Percentiles rank a stretch among this genome's conserved stretches.
phyloP scores from a whole-genome alignment of 108 stramenopile genomes.

The Skeletonema grethae region DNA sequence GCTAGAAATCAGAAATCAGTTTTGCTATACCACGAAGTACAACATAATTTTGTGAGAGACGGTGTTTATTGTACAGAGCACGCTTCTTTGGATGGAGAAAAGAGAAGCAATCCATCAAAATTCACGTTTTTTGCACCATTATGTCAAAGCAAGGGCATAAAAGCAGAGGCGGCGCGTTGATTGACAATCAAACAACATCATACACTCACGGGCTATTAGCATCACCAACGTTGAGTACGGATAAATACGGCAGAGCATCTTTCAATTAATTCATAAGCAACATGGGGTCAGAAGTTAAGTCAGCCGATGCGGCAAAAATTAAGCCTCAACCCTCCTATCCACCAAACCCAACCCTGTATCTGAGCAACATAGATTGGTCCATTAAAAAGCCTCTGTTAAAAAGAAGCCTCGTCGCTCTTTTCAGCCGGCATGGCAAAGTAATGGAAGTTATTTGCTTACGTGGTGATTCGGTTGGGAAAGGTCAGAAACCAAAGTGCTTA shows the following conservation, averaged over 20 bases:
- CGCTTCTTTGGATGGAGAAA: too few relatives aligned
- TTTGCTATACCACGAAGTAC: too few relatives aligned
- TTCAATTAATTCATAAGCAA: neutral
- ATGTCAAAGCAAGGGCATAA: too few relatives aligned
- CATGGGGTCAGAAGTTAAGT: conserved; percentile 20
- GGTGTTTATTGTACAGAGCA: too few relatives aligned
- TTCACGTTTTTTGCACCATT: too few relatives aligned
- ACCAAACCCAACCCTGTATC: conserved; percentile 90
- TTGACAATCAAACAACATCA: too few relatives aligned
- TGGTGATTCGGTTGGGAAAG: conserved; percentile 30
- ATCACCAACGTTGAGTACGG: neutral
- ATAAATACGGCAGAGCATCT: neutral
- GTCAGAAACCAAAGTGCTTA: conserved; percentile 44
- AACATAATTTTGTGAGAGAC: too few relatives aligned
- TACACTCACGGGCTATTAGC: neutral
- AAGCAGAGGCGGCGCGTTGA: too few relatives aligned
- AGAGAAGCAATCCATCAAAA: too few relatives aligned
- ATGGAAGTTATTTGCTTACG: conserved; percentile 84
- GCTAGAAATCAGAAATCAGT: too few relatives aligned
- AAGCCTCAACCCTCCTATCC: conserved; percentile 45
- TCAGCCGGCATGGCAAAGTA: conserved; percentile 95
- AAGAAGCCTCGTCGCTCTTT: conserved; percentile 88
- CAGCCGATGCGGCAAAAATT: conserved; percentile 16
- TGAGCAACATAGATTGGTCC: conserved; percentile 97
- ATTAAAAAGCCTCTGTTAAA: conserved; percentile 92